Conservation (phyloP, 2,329 filamentous ascomycete genomes). For the Penicillium sp. region DNA sequence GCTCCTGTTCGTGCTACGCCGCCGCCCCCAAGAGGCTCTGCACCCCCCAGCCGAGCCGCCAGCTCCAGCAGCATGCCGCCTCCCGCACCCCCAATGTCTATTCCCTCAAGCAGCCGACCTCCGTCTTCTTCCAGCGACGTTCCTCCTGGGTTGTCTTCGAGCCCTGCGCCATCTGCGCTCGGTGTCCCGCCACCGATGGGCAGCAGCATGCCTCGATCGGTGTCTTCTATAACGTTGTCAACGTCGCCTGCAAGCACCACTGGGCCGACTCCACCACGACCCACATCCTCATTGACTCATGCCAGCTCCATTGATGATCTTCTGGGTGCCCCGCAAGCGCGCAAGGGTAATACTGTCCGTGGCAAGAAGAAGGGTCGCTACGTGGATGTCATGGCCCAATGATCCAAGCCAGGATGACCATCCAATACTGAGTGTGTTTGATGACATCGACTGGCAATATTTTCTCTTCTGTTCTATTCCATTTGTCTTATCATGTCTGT, state of each 20-base stretch:
- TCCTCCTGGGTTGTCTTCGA: slow-evolving; percentile 24
- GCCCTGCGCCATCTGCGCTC: slow-evolving; percentile 28
- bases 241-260: slow-evolving; percentile 35
- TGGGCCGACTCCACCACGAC: slow-evolving; percentile 58
- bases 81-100: slow-evolving; percentile 20
- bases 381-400: slow-evolving; percentile 89
- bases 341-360: slow-evolving; percentile 58
- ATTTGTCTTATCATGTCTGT: slow-evolving; percentile 20
- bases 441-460: slow-evolving; percentile 2
- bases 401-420: slow-evolving; percentile 9
- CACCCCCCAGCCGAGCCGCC: slow-evolving; percentile 47
- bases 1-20: slow-evolving; percentile 60
- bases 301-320: slow-evolving; percentile 95
- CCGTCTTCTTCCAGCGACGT: slow-evolving; percentile 29
- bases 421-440: slow-evolving; percentile 3
- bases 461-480: slow-evolving; percentile 20
- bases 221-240: slow-evolving; percentile 33
- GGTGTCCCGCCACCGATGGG: slow-evolving; percentile 29
- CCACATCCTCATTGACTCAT: slow-evolving; percentile 76
- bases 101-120: slow-evolving; percentile 26
- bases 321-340: slow-evolving; percentile 65
- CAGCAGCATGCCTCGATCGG: slow-evolving; percentile 29
- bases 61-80: slow-evolving; percentile 53
- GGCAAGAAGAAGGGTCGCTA: slow-evolving; percentile 82
- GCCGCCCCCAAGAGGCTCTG: slow-evolving; percentile 64